These are phyloP conservation scores for Yamadazyma sp. DNA, from an alignment of 805 yeast genomes.

Conservation along the genomic window DNA sequence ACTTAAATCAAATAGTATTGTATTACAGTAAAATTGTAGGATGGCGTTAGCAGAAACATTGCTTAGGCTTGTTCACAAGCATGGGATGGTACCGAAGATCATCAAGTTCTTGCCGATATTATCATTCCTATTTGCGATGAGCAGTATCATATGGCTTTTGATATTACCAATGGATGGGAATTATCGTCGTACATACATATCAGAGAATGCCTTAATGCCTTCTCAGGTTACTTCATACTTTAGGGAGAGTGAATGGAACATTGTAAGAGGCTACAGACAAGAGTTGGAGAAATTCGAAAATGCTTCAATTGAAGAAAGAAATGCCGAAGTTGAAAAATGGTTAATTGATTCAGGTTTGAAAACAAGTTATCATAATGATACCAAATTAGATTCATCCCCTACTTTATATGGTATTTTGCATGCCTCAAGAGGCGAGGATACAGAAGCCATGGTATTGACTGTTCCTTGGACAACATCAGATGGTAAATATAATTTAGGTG, in stretches of 20 bases:
- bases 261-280: slow-evolving; percentile 77
- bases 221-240: slow-evolving; percentile 91
- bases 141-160: slow-evolving; percentile 44
- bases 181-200: slow-evolving; percentile 77
- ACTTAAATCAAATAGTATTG: neutral
- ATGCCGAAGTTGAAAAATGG: slow-evolving; percentile 53
- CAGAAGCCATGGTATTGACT: slow-evolving; percentile 88
- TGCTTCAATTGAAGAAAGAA: slow-evolving; percentile 31
- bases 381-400: slow-evolving; percentile 6
- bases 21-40: slow-evolving; percentile 8
- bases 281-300: slow-evolving; percentile 45
- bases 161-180: slow-evolving; percentile 79
- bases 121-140: slow-evolving; percentile 32
- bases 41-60: slow-evolving; percentile 46
- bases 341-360: slow-evolving; percentile 68
- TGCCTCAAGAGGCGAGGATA: slow-evolving; percentile 93
- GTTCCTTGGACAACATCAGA: slow-evolving; percentile 83
- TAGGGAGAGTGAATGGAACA: slow-evolving; percentile 92
- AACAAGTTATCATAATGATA: slow-evolving; percentile 37
- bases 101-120: slow-evolving; percentile 31
- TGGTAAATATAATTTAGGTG: slow-evolving; percentile 70
- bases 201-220: slow-evolving; percentile 96
- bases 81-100: slow-evolving; percentile 36
- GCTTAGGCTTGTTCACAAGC: slow-evolving; percentile 36
- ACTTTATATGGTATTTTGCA: slow-evolving; percentile 77